Conservation (phyloP, 345 rosid genomes). For the Streptanthus diversifolius region DNA sequence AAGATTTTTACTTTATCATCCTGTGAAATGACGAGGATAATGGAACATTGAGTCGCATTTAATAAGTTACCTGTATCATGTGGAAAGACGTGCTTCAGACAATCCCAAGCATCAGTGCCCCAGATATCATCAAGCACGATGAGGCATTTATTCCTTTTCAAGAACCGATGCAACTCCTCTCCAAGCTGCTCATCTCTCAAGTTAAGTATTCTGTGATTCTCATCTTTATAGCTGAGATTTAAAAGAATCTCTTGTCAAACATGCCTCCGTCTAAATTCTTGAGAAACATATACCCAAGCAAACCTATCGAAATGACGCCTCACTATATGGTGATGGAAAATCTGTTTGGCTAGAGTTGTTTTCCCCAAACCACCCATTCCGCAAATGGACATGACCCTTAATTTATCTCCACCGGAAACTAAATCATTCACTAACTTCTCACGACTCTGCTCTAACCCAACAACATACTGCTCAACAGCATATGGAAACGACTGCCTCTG, state of each 20-base stretch:
- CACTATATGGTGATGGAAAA: slow-evolving; percentile 23
- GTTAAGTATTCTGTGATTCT: slow-evolving; percentile 33
- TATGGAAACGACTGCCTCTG: slow-evolving; percentile 36
- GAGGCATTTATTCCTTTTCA: slow-evolving; percentile 37
- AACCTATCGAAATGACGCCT: slow-evolving; percentile 37
- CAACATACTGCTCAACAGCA: slow-evolving; percentile 36
- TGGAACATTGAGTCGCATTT: neutral
- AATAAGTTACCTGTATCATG: slow-evolving; percentile 7
- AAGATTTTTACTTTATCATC: neutral
- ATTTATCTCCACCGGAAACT: slow-evolving; percentile 7
- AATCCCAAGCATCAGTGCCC: slow-evolving; percentile 40
- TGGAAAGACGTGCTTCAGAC: slow-evolving; percentile 39
- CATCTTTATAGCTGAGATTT: slow-evolving; percentile 32
- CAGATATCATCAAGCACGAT: slow-evolving; percentile 54
- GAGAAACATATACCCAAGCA: slow-evolving; percentile 49
- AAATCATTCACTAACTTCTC: slow-evolving; percentile 29
- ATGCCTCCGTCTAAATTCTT: slow-evolving; percentile 34
- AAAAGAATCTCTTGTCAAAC: slow-evolving; percentile 39
- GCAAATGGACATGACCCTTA: slow-evolving; percentile 31
- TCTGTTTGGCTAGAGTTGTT: slow-evolving; percentile 45
- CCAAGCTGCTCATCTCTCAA: slow-evolving; percentile 40
- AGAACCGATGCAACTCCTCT: slow-evolving; percentile 23
- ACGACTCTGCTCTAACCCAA: slow-evolving; percentile 42
- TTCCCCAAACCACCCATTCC: slow-evolving; percentile 70
- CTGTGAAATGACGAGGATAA: neutral